Base-by-base conservation (phyloP, 495 filamentous ascomycete species). In the Neurospora sp. region DNA sequence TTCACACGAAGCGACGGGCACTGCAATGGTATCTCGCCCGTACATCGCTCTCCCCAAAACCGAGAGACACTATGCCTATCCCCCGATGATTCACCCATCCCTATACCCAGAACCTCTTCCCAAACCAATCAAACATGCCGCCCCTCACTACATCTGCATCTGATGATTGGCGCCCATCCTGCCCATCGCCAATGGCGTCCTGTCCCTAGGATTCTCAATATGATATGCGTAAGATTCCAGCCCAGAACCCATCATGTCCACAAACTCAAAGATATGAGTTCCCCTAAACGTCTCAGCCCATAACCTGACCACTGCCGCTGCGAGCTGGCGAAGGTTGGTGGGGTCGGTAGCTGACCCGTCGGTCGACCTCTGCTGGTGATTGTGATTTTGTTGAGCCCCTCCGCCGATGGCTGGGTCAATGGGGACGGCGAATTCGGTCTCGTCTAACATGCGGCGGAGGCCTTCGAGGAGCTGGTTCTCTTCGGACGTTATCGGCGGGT, bases 391-490 rank as follows among this genome's bases (percentile, higher is more conserved):
- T 41, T 72, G 46, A 35, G 76, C 70, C 49, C 66, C 62, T 10
- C 73, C 73, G 5, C 75, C 78, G 40, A 85, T 81, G 3, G 83
- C 84, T 4, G 85, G 85, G 54, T 87, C 85, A 69, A 87, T 82
- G 2, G 85, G 85, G 8, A 91, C 89, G 60, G 90, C 90, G 79
- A 92, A 90, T 74, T 92, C 90, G 10, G 91, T 93, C 83, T 93
- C 91, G 77, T 92, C 89, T 76, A 93, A 86, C 88, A 93, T 91
- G 76, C 88, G 90, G 71, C 90, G 88, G 44, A 93, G 86, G 85
- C 88, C 91, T 49, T 89, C 81, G 27, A 92, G 86, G 11, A 93
- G 83, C 74, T 88, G 89, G 71, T 84, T 84, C 79, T 93, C 91
- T 71, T 93, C 90, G 62, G 84, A 79, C 0, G 88, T 79, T 7